Base-by-base conservation (phyloP, 2,329 filamentous ascomycete genomes). In the Fusarium mangiferae region DNA sequence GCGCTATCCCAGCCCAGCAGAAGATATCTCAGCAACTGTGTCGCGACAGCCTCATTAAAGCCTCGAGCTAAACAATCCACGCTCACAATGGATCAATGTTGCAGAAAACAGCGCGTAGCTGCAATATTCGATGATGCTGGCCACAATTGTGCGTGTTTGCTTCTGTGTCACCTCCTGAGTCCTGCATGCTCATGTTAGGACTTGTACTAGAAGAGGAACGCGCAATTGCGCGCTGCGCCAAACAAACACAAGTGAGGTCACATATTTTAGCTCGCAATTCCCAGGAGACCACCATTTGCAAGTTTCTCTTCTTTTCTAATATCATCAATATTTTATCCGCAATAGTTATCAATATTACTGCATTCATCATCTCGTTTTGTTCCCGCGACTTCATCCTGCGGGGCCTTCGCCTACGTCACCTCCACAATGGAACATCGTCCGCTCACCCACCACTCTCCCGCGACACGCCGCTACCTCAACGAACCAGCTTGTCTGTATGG, bases 21-120 rank as follows among this genome's bases (percentile, higher is more conserved):
- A 0, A 22, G 26, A 22, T 0, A 30, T 17, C 4, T 20, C 14
- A 30, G 24, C 36, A 41, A 42, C 11, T 18, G 26, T 28, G 14
- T 28, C 14, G 35, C 36, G 3, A 6, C 7, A 55, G 48, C 30
- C 2, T 36, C 17, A 52, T 52, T 2, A 33, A 5, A 36, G 24
- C n/a, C 3, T 1, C 8, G n/a, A 22, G n/a, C 33, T 22, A 30
- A 35, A 6, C 18, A 12, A 20, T 4, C 2, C 13, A 14, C 0
- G 0, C 49, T 4, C 6, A 2, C 5, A 3, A 35, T 26, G 17
- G 11, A 0, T 7, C 46, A n/a, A 8, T 22, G 4, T 6, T 0
- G 7, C 11, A 14, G 1, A 5, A 33, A 33, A 2, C 0, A 11
- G 15, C 7, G 24, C 20, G n/a, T 9, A 9, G 13, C 10, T n/a